phyloP scores from a whole-genome alignment of 345 rosid genomes.

The Heritiera fomes region DNA sequence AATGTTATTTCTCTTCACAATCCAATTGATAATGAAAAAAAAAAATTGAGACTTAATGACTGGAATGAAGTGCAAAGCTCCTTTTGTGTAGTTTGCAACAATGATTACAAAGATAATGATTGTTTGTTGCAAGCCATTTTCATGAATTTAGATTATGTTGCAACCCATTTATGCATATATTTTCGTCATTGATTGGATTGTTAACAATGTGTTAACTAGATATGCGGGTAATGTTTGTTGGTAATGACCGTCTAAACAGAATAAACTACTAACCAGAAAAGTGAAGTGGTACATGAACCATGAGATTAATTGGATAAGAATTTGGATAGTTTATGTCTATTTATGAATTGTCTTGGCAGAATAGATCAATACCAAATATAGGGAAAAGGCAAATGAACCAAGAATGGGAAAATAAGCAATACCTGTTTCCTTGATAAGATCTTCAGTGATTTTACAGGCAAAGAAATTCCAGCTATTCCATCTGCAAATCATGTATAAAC shows the following conservation, averaged over 20 bases:
- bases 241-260: not conserved
- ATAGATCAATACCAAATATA: not conserved
- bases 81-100: not conserved
- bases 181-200: not conserved
- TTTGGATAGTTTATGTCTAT: not conserved
- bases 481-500: conserved; percentile 42
- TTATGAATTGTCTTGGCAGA: not conserved
- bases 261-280: not conserved
- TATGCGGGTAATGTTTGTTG: not conserved
- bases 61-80: not conserved
- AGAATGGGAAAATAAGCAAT: conserved; percentile 3
- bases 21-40: not conserved
- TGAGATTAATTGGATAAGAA: not conserved
- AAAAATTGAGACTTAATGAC: not conserved
- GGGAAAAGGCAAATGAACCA: conserved; percentile 6
- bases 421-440: conserved; percentile 90
- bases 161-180: not conserved
- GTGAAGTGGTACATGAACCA: not conserved
- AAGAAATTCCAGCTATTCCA: conserved; percentile 99
- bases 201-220: not conserved
- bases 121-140: not conserved
- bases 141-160: not conserved
- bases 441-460: conserved; percentile 82
- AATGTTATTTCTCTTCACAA: not conserved
- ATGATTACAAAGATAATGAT: not conserved